Base-by-base conservation (phyloP, 75 land plant genomes). In the Pinus tabuliformis region DNA sequence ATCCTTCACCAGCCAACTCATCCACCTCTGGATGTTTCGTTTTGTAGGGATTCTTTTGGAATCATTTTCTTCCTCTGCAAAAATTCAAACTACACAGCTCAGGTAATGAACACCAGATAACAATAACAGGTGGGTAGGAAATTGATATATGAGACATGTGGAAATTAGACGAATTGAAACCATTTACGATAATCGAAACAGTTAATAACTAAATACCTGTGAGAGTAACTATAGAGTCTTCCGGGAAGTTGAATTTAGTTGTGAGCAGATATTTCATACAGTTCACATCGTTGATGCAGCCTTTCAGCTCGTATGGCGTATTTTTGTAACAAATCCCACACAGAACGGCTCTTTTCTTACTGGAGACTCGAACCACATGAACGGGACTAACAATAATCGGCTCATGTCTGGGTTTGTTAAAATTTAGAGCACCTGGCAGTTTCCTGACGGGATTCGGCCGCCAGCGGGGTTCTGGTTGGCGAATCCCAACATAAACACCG, bases 241-340 rank as follows among this genome's bases (percentile, higher is more conserved):
- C 78, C 3, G 83, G 83, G 59, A 86, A 91, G 1, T 79, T 54
- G 71, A 77, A 89, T 61, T 64, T 82, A 13, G 70, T 68, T 3
- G 62, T 59, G 57, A 94, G 90, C 78, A 94, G 62, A 20, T 83
- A 76, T 66, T 81, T 84, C 91, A 94, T 94, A 74, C 79, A 88
- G 62, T 83, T 83, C 2, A 89, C 91, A 71, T 94, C 97, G 62
- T 88, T 90, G 9, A 85, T 59, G 60, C 88, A 83, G 26, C 97
- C 97, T 42, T 86, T 83, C 70, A 94, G 91, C 91, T 81, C 84
- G 77, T 76, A 73, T 21, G 79, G 78, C 54, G 80, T 36, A 26
- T 75, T 33, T 28, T 65, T 76, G 82, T 94, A 94, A 20, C 77
- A 79, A 12, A 94, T 86, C 56, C 92, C 92, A 58, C 88, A 85